A percentile compares a stretch with the other conserved stretches of the same genome.
These are phyloP conservation scores for Apophysomyces ossiformis DNA, from an alignment of 371 early-diverging fungal genomes.

Conservation along the genomic window DNA sequence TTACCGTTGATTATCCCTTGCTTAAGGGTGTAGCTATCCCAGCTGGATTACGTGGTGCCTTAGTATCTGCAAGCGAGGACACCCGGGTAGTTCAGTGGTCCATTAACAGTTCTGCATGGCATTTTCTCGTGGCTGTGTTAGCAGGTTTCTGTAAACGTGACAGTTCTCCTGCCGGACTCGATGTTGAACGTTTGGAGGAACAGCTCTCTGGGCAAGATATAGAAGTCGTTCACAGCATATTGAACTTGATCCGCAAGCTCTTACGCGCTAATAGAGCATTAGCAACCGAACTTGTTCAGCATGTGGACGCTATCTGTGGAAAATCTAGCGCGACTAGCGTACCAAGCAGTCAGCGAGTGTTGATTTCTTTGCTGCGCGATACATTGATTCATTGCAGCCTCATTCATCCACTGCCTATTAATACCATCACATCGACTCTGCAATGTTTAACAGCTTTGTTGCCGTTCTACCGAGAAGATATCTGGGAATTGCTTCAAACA, in stretches of 20 bases:
- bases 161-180: background rate
- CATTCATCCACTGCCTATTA: slow-evolving; percentile 20
- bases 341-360: slow-evolving; percentile 17
- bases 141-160: slow-evolving; percentile 21
- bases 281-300: slow-evolving; percentile 27
- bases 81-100: slow-evolving; percentile 31
- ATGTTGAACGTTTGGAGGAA: slow-evolving; percentile 27
- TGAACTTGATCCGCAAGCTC: slow-evolving; percentile 34
- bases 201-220: slow-evolving; percentile 25
- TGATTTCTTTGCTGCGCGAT: slow-evolving; percentile 36
- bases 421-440: slow-evolving; percentile 30
- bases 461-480: slow-evolving; percentile 31
- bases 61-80: slow-evolving; percentile 22
- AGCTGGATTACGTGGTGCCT: slow-evolving; percentile 23
- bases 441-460: slow-evolving; percentile 40
- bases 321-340: background rate
- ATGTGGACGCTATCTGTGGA: slow-evolving; percentile 27
- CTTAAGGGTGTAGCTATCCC: slow-evolving; percentile 24
- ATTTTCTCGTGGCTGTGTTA: slow-evolving; percentile 30
- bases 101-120: slow-evolving; percentile 41
- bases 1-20: slow-evolving; percentile 16
- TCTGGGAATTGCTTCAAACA: slow-evolving; percentile 39
- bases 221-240: slow-evolving; percentile 28
- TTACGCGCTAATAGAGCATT: slow-evolving; percentile 26
- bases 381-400: slow-evolving; percentile 26